Percentiles rank a stretch among this genome's conserved stretches.
phyloP scores from a whole-genome alignment of 768 basidiomycete species.

The Trametes sanguinea region DNA sequence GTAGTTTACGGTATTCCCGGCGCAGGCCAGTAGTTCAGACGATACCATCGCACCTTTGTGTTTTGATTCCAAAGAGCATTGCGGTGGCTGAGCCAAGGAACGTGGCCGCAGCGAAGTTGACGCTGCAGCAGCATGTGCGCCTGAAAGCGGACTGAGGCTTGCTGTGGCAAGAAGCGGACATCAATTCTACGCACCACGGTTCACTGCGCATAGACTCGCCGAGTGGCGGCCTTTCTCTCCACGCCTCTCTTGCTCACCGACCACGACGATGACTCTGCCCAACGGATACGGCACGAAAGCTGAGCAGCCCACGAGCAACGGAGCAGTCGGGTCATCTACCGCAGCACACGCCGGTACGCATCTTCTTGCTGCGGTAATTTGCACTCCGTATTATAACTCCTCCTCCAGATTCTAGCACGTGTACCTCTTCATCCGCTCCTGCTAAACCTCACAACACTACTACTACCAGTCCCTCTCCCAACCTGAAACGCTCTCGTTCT shows the following conservation, averaged over 20 bases:
- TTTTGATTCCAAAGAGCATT: no score
- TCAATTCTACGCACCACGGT: not conserved
- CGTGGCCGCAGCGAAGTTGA: not conserved
- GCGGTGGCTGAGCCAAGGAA: no score
- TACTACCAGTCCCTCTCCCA: conserved; percentile 17
- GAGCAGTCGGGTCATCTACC: conserved; percentile 6
- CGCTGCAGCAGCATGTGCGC: not conserved
- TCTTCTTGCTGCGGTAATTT: conserved; percentile 7
- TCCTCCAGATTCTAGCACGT: conserved; percentile 26
- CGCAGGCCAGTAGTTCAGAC: not conserved
- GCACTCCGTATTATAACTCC: conserved; percentile 13
- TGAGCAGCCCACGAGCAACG: not conserved
- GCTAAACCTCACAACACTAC: conserved; percentile 18
- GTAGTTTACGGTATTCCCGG: conserved; percentile 4
- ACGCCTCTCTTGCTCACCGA: not conserved
- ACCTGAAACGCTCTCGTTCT: conserved; percentile 43
- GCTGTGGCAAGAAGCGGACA: not conserved
- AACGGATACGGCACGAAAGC: conserved; percentile 5
- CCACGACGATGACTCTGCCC: conserved; percentile 11
- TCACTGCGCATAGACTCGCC: not conserved
- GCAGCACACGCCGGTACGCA: conserved; percentile 15
- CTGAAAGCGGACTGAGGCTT: not conserved
- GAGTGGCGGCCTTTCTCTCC: not conserved
- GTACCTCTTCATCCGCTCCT: conserved; percentile 23
- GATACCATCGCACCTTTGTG: not conserved